A percentile compares a stretch with the other conserved stretches of the same genome.
Conservation (phyloP, 176 grass and related monocot genomes). For the Ensete ventricosum region DNA sequence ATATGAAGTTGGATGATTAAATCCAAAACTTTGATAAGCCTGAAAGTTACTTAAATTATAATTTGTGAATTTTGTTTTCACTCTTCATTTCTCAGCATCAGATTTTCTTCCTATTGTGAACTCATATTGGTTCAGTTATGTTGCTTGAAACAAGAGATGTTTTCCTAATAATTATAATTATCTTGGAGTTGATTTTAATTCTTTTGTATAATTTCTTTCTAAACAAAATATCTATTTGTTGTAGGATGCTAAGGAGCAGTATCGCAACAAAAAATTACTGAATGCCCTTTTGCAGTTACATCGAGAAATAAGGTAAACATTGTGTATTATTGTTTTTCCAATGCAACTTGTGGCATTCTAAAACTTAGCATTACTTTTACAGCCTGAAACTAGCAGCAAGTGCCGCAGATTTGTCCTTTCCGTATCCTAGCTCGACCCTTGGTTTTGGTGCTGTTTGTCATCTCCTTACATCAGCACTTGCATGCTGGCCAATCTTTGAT, state of each 20-base stretch:
- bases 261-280: slow-evolving; percentile 95
- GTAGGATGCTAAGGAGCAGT: slow-evolving; percentile 81
- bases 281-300: slow-evolving; percentile 78
- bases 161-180: neutral
- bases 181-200: neutral
- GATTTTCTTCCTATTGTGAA: too few relatives aligned
- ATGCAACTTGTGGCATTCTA: slow-evolving; percentile 4
- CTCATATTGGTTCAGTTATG: too few relatives aligned
- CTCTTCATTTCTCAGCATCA: too few relatives aligned
- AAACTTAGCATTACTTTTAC: slow-evolving; percentile 18
- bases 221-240: slow-evolving; percentile 15
- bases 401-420: slow-evolving; percentile 77
- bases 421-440: slow-evolving; percentile 57
- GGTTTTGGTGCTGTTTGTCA: slow-evolving; percentile 84
- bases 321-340: slow-evolving; percentile 19
- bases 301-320: slow-evolving; percentile 75
- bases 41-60: too few relatives aligned
- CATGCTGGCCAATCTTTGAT: slow-evolving; percentile 87
- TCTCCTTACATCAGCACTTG: slow-evolving; percentile 83
- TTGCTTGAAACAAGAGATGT: neutral
- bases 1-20: too few relatives aligned
- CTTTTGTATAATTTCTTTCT: neutral
- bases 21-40: too few relatives aligned
- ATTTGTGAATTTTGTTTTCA: too few relatives aligned
- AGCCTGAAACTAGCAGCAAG: slow-evolving; percentile 87